Percentiles rank a stretch among this genome's conserved stretches.
Conservation (phyloP, 306 rosid species). For the Chamaecrista fasciculata region DNA sequence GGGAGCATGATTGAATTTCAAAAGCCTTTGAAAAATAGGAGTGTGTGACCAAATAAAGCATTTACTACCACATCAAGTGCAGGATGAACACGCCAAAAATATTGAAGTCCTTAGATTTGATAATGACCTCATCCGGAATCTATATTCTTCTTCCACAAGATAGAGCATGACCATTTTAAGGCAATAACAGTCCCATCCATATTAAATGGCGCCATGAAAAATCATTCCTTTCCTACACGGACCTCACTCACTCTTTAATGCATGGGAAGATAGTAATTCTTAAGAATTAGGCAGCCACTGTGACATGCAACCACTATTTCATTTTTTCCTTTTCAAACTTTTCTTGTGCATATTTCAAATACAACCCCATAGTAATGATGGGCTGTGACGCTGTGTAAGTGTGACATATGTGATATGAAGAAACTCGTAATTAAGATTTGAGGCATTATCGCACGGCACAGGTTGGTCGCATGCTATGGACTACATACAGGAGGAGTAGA, state of each 20-base stretch:
- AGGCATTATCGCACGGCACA: constrained; percentile 29
- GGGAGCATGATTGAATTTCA: constrained; percentile 61
- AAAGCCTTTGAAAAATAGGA: constrained; percentile 43
- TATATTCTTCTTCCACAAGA: constrained; percentile 63
- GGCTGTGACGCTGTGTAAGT: constrained; percentile 31
- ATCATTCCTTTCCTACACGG: constrained; percentile 13
- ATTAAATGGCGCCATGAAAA: constrained; percentile 20
- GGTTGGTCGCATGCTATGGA: constrained; percentile 32
- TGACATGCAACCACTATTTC: constrained; percentile 28
- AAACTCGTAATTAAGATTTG: constrained; percentile 40
- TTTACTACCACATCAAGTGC: constrained; percentile 60
- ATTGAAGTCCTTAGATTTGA: constrained; percentile 63
- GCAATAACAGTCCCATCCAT: constrained; percentile 32
- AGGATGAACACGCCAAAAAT: constrained; percentile 62
- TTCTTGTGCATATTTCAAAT: constrained; percentile 32
- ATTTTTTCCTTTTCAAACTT: constrained; percentile 16
- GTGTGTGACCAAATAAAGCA: constrained; percentile 79
- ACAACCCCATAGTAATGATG: constrained; percentile 39
- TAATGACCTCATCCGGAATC: constrained; percentile 77
- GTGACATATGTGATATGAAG: constrained; percentile 39
- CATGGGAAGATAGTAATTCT: constrained; percentile 28
- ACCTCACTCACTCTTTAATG: constrained; percentile 27
- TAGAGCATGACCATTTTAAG: constrained; percentile 32
- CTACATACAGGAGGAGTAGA: no score
- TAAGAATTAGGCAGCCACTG: constrained; percentile 27